Evolutionary conservation across 148 eudicot species (phyloP).

Genomic region (Spergularia bocconei): DNA sequence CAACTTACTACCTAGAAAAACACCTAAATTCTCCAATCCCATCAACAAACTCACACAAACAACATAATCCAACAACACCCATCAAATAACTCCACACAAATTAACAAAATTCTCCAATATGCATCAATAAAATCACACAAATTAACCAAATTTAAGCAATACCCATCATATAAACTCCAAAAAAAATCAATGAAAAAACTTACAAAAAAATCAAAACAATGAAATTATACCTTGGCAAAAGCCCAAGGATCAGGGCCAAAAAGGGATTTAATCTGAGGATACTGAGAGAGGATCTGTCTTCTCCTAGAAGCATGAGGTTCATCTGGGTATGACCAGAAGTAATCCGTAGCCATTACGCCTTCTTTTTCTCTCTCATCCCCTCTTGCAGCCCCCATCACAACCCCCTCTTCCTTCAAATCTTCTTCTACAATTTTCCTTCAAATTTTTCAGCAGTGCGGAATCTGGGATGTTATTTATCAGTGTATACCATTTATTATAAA

Average conservation of each 20-base stretch:
- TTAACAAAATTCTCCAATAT: neutral
- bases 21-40: neutral
- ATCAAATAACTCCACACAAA: neutral
- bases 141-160: neutral
- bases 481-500: no score
- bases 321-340: conserved; percentile 92
- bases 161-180: neutral
- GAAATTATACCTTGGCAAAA: conserved; percentile 51
- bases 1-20: neutral
- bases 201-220: neutral
- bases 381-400: conserved; percentile 15
- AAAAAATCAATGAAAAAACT: neutral
- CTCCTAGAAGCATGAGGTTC: conserved; percentile 91
- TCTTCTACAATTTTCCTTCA: neutral
- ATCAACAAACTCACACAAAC: conserved; percentile 10
- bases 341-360: conserved; percentile 68
- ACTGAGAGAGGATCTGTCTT: conserved; percentile 68
- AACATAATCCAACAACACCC: conserved; percentile 1
- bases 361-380: conserved; percentile 36
- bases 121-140: neutral
- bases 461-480: neutral
- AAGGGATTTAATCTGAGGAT: conserved; percentile 80
- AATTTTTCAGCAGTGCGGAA: neutral
- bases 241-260: conserved; percentile 94
- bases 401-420: conserved; percentile 20